Percentiles rank a stretch among this genome's conserved stretches.
Conservation (phyloP, 1,284 basidiomycete genomes). For the Schizopora paradoxa region DNA sequence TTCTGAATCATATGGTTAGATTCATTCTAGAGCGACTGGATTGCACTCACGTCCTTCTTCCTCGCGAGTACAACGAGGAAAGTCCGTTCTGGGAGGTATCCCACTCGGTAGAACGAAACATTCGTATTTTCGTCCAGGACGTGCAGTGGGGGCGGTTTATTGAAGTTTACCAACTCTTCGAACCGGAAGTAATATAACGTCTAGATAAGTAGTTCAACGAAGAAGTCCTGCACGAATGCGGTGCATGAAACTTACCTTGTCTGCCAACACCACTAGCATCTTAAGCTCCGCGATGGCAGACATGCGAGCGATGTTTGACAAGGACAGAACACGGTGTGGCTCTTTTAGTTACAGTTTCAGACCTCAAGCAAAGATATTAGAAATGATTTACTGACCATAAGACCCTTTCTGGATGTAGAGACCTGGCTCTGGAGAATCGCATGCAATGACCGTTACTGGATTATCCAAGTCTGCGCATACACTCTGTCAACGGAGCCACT, state of each 20-base stretch:
- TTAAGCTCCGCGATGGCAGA: background rate
- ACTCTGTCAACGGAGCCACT: too few species aligned
- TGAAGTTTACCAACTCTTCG: slow-evolving; percentile 1
- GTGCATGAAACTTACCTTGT: background rate
- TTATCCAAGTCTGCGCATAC: too few species aligned
- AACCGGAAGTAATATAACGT: slow-evolving; percentile 29
- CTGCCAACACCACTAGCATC: background rate
- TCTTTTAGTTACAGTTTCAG: background rate
- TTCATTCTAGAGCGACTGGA: background rate
- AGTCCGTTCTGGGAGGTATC: background rate
- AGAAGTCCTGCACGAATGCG: background rate
- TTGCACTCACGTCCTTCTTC: slow-evolving; percentile 2
- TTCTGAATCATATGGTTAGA: background rate
- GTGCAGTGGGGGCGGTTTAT: background rate
- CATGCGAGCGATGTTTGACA: background rate
- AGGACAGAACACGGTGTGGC: background rate
- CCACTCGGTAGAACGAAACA: slow-evolving; percentile 1
- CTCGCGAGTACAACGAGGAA: slow-evolving; percentile 4
- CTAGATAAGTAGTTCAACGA: slow-evolving; percentile 30
- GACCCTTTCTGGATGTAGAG: background rate
- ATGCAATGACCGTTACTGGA: too few species aligned
- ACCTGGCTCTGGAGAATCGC: background rate
- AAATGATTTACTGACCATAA: slow-evolving; percentile 1
- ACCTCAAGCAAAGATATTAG: background rate
- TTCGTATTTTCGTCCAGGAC: slow-evolving; percentile 2